Evolutionary conservation across 371 early-diverging fungal genomes (phyloP), one percentile per base, ranked within the genome.

Genomic region (Apophysomyces trapeziformis): DNA sequence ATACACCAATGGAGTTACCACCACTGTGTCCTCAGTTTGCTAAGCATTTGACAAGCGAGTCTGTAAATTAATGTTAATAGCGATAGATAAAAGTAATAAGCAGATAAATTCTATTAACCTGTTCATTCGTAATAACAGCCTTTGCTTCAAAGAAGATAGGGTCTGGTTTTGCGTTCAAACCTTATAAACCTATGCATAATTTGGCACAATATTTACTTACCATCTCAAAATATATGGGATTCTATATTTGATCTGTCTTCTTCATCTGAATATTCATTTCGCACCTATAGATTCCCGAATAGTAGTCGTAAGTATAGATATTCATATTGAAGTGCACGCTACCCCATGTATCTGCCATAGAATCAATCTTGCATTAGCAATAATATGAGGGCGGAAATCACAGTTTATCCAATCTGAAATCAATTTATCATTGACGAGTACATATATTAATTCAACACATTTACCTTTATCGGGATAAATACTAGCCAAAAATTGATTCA

Each of bases 311-410:
- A 47, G 1, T 47, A 47, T 9, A 16, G 2, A 9, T 14, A 14
- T 7, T 47, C 2, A 47, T 47, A 14, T 47, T n/a, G 47, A 7
- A 47, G 1, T 14, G 9, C 5, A 50, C 9, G 9, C 32, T 2
- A 50, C 54, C 54, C 21, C 54, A 11, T 18, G 5, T 9, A 21
- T 21, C 54, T 50, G 54, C 54, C 54, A 50, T 11, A 50, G 11
- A 21, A 50, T 50, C 9, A 50, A 21, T 21, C 54, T 50, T 50
- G 54, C 54, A 50, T 50, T 50, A 26, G 54, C n/a, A 50, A 50
- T 50, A 11, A 50, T 50, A 21, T 50, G 54, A n/a, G n/a, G 54
- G 11, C 54, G 54, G 7, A 50, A 21, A 11, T 21, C 7, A 4
- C 9, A 26, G 5, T 50, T 4, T 5, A 26, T 11, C 54, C 54